phyloP scores from a whole-genome alignment of 805 yeast species.

The Kluyveromyces aestuarii region DNA sequence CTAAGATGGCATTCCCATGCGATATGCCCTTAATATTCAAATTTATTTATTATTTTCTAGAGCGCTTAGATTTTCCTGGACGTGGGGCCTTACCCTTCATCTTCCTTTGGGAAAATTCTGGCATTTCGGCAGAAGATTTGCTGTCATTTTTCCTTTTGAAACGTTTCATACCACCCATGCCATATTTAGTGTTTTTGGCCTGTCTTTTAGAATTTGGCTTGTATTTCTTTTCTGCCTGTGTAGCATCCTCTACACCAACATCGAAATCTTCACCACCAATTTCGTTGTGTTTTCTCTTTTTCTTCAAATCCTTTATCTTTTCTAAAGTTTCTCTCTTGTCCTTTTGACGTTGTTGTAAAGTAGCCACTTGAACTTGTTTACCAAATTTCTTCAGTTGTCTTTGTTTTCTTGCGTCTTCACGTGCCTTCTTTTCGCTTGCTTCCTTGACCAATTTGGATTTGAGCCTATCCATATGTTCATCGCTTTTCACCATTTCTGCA shows the following conservation, averaged over 20 bases:
- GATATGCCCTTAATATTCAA: background rate
- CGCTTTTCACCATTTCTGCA: slow-evolving; percentile 97
- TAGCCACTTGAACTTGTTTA: slow-evolving; percentile 91
- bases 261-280: slow-evolving; percentile 51
- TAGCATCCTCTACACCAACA: slow-evolving; percentile 83
- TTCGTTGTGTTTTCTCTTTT: slow-evolving; percentile 74
- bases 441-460: slow-evolving; percentile 73
- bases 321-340: slow-evolving; percentile 87
- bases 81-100: slow-evolving; percentile 42
- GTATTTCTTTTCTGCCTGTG: slow-evolving; percentile 44
- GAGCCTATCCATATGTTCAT: slow-evolving; percentile 94
- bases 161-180: slow-evolving; percentile 72
- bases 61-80: slow-evolving; percentile 50
- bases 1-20: background rate
- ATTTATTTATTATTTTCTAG: slow-evolving; percentile 17
- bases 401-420: slow-evolving; percentile 90
- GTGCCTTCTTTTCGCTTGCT: slow-evolving; percentile 75
- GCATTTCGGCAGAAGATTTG: slow-evolving; percentile 57
- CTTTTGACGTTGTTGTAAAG: slow-evolving; percentile 86
- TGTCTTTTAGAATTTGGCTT: slow-evolving; percentile 56
- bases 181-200: slow-evolving; percentile 67
- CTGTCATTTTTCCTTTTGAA: slow-evolving; percentile 66
- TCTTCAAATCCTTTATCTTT: slow-evolving; percentile 81
- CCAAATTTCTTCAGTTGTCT: slow-evolving; percentile 94
- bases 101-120: slow-evolving; percentile 44